A percentile compares a stretch with the other conserved stretches of the same genome.
These are phyloP conservation scores for Triticum urartu DNA, from an alignment of 176 grass and related monocot genomes.

Conservation along the genomic window DNA sequence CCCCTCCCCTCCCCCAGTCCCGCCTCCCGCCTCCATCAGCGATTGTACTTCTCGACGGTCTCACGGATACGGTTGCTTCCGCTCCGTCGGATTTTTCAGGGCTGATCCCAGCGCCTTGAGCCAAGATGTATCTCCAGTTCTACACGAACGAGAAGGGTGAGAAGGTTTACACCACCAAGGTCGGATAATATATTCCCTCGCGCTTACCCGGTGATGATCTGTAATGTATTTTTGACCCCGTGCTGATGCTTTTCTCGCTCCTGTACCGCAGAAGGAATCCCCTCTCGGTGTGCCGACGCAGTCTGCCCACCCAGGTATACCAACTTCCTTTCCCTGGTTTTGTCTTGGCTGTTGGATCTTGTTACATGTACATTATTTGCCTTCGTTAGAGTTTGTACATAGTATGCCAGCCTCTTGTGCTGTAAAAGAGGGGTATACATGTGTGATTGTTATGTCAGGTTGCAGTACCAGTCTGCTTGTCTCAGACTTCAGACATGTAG, in stretches of 20 bases:
- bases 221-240: not conserved
- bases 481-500: not conserved
- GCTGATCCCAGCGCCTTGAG: not conserved
- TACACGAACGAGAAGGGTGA: slow-evolving; percentile 96
- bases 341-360: not conserved
- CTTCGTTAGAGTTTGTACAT: not conserved
- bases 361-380: not conserved
- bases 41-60: not conserved
- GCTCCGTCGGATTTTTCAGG: not conserved
- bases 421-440: not conserved
- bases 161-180: slow-evolving; percentile 99
- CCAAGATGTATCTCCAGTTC: slow-evolving; percentile 90
- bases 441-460: not conserved
- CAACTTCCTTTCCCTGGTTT: not conserved
- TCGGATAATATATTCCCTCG: not conserved
- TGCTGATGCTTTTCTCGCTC: slow-evolving; percentile 9
- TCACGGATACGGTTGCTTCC: not conserved
- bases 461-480: not conserved
- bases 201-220: not conserved
- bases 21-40: no score
- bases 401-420: not conserved
- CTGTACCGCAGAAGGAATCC: slow-evolving; percentile 67
- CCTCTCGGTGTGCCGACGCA: slow-evolving; percentile 70
- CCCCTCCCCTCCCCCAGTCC: no score
- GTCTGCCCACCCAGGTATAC: slow-evolving; percentile 85